Base-by-base conservation (phyloP, 148 eudicot genomes). In the Talinum fruticosum region DNA sequence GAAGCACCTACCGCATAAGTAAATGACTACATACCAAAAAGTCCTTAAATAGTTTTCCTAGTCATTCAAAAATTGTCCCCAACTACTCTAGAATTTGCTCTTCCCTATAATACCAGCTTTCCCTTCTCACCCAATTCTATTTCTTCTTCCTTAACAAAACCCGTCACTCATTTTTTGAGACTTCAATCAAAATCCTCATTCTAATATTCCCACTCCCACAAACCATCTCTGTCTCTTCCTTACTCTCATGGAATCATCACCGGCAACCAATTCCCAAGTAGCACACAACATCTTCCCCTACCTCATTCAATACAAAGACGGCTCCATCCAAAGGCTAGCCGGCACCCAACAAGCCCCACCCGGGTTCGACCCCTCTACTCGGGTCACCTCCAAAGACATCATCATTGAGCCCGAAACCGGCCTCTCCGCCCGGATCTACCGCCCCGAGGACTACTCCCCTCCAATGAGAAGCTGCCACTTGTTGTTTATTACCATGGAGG, bases 401-500 rank as follows among this genome's bases (percentile, higher is more conserved):
- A 12, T 80, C n/a, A 36, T 85, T 68, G 24, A 33, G 14, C 83
- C 85, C 4, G 73, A 87, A 36, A 77, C 79, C 34, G 78, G 85
- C 16, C 62, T 85, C 47, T 76, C 79, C 1, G 87, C 81, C 61
- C 73, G 92, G 65, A 64, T 89, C 36, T 89, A 87, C 82, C 78
- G 64, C 7, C 89, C 89, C 2, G 51, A 35, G 2, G 18, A n/a
- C 1, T 30, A 10, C 16, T n/a, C 8, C n/a, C 67, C 44, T 28
- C 29, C 19, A 6, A 74, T 44, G 21, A 80, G 28, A 87, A 83
- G 66, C 81, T 87, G 19, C 89, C 90, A 24, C 38, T 87, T 3
- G 81, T 89, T 4, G 41, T 89, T 16, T 89, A 87, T 73, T 89
- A 84, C 74, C 92, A 89, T 34, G 92, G 89, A 33, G 90, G 92